These are phyloP conservation scores for Chlamydomonas asymmetrica DNA, from an alignment of 139 green algal species.

Conservation along the genomic window DNA sequence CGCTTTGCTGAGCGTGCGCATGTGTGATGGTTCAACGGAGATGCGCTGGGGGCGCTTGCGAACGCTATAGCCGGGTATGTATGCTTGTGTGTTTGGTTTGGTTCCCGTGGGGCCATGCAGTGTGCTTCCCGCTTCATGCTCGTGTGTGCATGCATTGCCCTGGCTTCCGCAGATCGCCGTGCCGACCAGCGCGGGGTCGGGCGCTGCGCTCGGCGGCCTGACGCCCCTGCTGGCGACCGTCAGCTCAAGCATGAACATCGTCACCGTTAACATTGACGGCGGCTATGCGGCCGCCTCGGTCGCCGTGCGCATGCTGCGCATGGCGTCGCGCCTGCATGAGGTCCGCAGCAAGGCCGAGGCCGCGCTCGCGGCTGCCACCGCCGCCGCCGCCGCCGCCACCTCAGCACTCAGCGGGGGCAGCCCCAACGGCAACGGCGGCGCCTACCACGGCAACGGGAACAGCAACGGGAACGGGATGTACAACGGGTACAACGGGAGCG, in stretches of 20 bases:
- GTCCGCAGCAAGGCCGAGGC: slow-evolving; percentile 14
- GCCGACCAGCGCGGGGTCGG: slow-evolving; percentile 73
- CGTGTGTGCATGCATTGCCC: neutral
- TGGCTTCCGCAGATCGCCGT: slow-evolving; percentile 48
- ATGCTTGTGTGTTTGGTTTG: no score
- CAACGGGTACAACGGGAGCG: no score
- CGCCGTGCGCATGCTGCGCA: slow-evolving; percentile 68
- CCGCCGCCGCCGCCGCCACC: neutral
- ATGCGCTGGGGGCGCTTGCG: no score
- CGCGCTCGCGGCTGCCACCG: slow-evolving; percentile 3
- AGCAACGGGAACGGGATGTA: no score
- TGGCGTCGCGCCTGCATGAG: slow-evolving; percentile 16
- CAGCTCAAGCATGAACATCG: neutral
- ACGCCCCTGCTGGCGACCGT: slow-evolving; percentile 57
- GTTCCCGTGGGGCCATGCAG: no score
- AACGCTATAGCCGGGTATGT: no score
- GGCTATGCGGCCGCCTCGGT: slow-evolving; percentile 56
- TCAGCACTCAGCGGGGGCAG: no score
- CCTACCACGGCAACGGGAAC: no score
- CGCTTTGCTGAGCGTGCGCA: no score
- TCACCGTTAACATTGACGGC: slow-evolving; percentile 66
- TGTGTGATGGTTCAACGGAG: no score
- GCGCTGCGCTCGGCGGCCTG: slow-evolving; percentile 60
- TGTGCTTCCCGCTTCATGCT: slow-evolving; percentile 3
- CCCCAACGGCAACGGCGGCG: no score